Conservation (phyloP, 305 asterid species). For the Fraxinus baroniana region DNA sequence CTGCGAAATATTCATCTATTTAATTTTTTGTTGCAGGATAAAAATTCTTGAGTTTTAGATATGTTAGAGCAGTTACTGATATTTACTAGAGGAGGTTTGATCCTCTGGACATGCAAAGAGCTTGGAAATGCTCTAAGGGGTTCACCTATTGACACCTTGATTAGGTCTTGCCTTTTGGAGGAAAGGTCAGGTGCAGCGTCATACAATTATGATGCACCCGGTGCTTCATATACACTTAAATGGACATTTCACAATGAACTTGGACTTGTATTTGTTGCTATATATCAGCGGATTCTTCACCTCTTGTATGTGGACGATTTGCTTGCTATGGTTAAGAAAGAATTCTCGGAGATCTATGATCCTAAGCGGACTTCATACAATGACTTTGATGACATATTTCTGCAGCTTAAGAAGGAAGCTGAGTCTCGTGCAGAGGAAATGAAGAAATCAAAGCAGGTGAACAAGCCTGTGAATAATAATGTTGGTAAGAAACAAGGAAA, state of each 20-base stretch:
- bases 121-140: constrained; percentile 90
- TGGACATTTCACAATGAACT: constrained; percentile 94
- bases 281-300: constrained; percentile 84
- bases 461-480: constrained; percentile 47
- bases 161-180: constrained; percentile 94
- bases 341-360: constrained; percentile 70
- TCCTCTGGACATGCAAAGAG: constrained; percentile 96
- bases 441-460: constrained; percentile 70
- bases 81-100: constrained; percentile 88
- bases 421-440: constrained; percentile 91
- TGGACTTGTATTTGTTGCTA: constrained; percentile 88
- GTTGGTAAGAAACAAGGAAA: constrained; percentile 70
- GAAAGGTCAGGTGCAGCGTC: constrained; percentile 92
- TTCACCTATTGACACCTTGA: constrained; percentile 80
- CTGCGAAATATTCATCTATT: background rate
- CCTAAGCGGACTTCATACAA: constrained; percentile 59
- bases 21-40: constrained; percentile 38
- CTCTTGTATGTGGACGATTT: constrained; percentile 87
- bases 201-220: constrained; percentile 76
- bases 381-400: constrained; percentile 69
- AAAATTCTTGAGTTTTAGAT: constrained; percentile 26
- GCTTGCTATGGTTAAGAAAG: constrained; percentile 75
- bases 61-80: constrained; percentile 92
- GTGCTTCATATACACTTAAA: constrained; percentile 85
- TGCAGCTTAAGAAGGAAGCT: constrained; percentile 87